Conservation (phyloP, 768 basidiomycete species). For the Podaxis rugospora region DNA sequence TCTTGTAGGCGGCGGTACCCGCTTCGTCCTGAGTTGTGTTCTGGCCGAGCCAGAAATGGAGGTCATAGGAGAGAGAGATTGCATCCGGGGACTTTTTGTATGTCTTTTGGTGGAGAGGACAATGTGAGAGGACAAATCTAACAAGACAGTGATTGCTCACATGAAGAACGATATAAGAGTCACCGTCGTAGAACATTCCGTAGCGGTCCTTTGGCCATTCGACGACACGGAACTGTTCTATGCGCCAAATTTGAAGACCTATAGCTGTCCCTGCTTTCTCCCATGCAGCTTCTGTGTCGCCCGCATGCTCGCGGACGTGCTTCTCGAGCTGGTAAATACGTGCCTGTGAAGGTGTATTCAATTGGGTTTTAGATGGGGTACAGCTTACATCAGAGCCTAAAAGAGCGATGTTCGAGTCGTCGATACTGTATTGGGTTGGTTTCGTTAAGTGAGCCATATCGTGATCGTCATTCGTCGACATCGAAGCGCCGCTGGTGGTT, state of each 20-base stretch:
- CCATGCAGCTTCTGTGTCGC: conserved; percentile 50
- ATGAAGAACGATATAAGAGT: conserved; percentile 62
- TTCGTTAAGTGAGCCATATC: conserved; percentile 42
- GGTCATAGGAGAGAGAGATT: conserved; percentile 45
- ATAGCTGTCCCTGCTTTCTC: conserved; percentile 33
- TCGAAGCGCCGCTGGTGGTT: background rate
- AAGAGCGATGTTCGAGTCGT: conserved; percentile 59
- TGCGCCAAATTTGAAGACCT: conserved; percentile 54
- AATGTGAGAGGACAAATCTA: background rate
- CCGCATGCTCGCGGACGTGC: conserved; percentile 46
- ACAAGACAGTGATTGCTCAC: conserved; percentile 26
- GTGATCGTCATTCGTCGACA: background rate
- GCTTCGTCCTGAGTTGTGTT: conserved; percentile 59
- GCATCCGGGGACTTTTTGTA: conserved; percentile 50
- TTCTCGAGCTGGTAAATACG: conserved; percentile 44
- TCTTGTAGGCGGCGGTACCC: conserved; percentile 62
- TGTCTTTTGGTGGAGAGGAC: conserved; percentile 32
- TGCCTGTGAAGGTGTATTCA: background rate
- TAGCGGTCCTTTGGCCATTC: conserved; percentile 47
- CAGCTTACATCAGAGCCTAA: conserved; percentile 55
- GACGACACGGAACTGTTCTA: conserved; percentile 52
- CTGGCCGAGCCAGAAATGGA: conserved; percentile 65
- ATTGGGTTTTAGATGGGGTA: background rate
- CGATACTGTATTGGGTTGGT: conserved; percentile 48
- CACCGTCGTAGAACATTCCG: conserved; percentile 60